Base-by-base conservation (phyloP, 352 stramenopile genomes). In the Globisporangium alternatum region DNA sequence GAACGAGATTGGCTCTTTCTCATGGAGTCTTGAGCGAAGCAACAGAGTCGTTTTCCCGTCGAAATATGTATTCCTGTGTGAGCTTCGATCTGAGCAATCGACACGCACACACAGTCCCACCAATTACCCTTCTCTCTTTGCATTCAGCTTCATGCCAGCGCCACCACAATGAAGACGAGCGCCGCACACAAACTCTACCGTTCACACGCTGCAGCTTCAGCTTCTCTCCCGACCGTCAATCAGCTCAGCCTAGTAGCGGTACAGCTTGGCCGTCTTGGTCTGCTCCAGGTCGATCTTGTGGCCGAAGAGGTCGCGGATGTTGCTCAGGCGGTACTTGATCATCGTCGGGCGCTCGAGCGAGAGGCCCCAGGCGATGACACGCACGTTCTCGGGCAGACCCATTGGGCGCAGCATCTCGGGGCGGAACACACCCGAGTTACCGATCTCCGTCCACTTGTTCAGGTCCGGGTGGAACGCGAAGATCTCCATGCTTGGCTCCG, bases 271-370 rank as follows among this genome's bases (percentile, higher is more conserved):
- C 69, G 89, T 96, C 83, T 83, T 84, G 41, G 96, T 99, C 72
- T 97, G 89, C 56, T 97, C 94, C 70, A 99, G 85, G 78, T 99
- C 96, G 47, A 98, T 89, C 89, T 99, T 99, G 86, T 99, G 98
- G 69, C 98, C 98, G 75, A 99, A 99, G 61, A 99, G 93, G 76
- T 99, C 97, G 61, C 97, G 89, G 76, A 99, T 99, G 83, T 99
- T 99, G 73, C 94, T 98, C 66, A 99, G 96, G 41, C 96, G 88
- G 81, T 99, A 99, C 88, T 99, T 99, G 85, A 99, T 99, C 98
- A 99, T 99, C 35, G 98, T 99, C 37, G 98, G 98, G 63, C 98
- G 88, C 76, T 99, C 98, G 21, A 99, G 87, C 47, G 96, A 99
- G 60, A 99, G 83, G 47, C 98, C 98, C 97, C 98, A 99, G 13